Conservation (phyloP, 805 yeast species). For the Sugiyamaella valdiviana region DNA sequence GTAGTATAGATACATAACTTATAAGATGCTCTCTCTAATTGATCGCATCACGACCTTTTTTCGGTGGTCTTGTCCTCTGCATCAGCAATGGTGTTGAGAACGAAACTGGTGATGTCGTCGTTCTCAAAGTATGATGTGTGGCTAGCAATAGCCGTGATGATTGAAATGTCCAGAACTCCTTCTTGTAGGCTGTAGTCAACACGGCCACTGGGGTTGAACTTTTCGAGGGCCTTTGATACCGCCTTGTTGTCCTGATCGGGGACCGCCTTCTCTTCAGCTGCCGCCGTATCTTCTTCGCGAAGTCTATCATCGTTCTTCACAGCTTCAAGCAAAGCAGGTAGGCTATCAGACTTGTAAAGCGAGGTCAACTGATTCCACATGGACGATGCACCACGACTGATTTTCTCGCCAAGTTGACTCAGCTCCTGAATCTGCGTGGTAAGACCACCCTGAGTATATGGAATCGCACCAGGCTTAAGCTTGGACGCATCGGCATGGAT, state of each 20-base stretch:
- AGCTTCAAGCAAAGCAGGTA: not conserved
- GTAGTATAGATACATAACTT: not conserved
- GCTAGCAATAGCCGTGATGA: conserved; percentile 74
- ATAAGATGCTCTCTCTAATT: conserved; percentile 12
- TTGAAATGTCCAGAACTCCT: conserved; percentile 71
- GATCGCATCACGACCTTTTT: too few species aligned
- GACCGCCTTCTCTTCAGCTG: not conserved
- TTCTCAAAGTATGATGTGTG: conserved; percentile 88
- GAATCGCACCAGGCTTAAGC: conserved; percentile 51
- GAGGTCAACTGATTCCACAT: conserved; percentile 12
- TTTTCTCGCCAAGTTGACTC: conserved; percentile 18
- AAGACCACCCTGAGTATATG: conserved; percentile 42
- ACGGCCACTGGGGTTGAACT: conserved; percentile 65
- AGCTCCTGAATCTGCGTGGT: conserved; percentile 37
- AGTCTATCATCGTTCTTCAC: not conserved
- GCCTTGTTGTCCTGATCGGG: conserved; percentile 5
- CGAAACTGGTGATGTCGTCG: conserved; percentile 72
- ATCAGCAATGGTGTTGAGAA: conserved; percentile 37
- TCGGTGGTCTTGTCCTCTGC: not conserved
- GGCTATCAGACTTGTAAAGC: not conserved
- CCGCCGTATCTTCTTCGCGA: not conserved
- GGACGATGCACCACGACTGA: conserved; percentile 15
- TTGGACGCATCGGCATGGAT: conserved; percentile 44
- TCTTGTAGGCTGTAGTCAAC: conserved; percentile 76
- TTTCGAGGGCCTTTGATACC: conserved; percentile 33